Conservation (phyloP, 768 basidiomycete genomes). For the Boletellus emodensis region DNA sequence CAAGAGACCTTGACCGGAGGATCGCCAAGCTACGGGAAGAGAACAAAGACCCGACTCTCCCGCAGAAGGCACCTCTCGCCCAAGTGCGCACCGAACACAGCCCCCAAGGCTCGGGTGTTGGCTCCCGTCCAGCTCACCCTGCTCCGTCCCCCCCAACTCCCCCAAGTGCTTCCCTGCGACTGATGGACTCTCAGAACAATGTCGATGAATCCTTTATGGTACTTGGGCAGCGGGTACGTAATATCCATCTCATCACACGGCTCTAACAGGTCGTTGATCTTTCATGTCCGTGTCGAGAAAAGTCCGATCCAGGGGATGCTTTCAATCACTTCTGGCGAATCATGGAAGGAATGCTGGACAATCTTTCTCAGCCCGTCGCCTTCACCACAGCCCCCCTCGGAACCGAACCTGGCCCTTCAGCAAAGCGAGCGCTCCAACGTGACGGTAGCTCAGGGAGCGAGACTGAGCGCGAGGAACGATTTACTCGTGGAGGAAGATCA, state of each 20-base stretch:
- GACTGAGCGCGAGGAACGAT: conserved; percentile 63
- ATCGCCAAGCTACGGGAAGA: conserved; percentile 71
- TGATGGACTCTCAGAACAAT: conserved; percentile 54
- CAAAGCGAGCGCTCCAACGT: conserved; percentile 32
- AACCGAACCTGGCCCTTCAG: conserved; percentile 28
- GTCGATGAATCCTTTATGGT: conserved; percentile 91
- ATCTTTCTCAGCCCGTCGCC: conserved; percentile 74
- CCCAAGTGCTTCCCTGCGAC: conserved; percentile 30
- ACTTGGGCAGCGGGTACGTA: conserved; percentile 65
- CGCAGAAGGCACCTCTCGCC: conserved; percentile 48
- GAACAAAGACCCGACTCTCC: conserved; percentile 70
- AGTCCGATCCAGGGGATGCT: conserved; percentile 81
- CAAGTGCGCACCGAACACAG: conserved; percentile 23
- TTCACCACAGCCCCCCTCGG: conserved; percentile 79
- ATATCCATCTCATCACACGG: background rate
- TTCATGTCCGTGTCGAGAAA: conserved; percentile 1
- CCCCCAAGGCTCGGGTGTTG: conserved; percentile 14
- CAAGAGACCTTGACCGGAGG: conserved; percentile 65
- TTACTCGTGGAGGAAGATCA: conserved; percentile 33
- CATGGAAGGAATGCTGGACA: conserved; percentile 82
- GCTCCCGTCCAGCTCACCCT: conserved; percentile 23
- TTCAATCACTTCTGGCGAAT: conserved; percentile 90
- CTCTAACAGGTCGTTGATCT: conserved; percentile 1
- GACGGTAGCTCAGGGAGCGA: conserved; percentile 61
- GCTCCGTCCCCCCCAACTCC: conserved; percentile 47